phyloP scores from a whole-genome alignment of 2,329 filamentous ascomycete genomes.

The Pestalotiopsis sp. region DNA sequence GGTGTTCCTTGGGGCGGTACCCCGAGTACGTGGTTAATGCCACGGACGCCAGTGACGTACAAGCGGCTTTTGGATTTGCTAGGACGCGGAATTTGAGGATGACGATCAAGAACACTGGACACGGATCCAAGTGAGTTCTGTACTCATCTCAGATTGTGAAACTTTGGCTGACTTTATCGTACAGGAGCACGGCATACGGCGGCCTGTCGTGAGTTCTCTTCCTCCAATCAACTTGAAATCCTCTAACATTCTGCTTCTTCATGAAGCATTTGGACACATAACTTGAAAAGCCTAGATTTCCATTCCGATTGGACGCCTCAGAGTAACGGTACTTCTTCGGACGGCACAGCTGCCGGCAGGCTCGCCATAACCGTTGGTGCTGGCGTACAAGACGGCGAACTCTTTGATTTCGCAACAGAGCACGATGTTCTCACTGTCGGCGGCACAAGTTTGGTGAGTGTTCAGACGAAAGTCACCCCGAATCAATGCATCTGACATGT shows the following conservation, averaged over 20 bases:
- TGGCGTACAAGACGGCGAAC: not conserved
- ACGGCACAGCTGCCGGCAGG: not conserved
- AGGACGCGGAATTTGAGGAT: conserved; percentile 38
- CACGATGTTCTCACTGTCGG: not conserved
- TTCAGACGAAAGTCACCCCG: not conserved
- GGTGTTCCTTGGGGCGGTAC: conserved; percentile 40
- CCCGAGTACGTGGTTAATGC: conserved; percentile 42
- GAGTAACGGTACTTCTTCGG: not conserved
- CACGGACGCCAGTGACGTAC: conserved; percentile 37
- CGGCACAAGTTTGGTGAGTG: not conserved
- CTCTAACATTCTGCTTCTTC: not conserved
- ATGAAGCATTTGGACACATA: not conserved
- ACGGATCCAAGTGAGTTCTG: conserved; percentile 45
- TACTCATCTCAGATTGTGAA: not conserved
- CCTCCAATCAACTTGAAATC: accelerated
- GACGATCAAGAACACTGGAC: conserved; percentile 47
- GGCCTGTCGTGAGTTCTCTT: not conserved
- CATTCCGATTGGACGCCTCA: not conserved
- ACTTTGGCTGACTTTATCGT: no score
- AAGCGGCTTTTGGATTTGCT: conserved; percentile 43
- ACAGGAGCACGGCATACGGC: conserved; percentile 19
- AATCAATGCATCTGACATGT: not conserved
- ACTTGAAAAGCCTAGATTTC: not conserved
- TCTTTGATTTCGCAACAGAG: not conserved
- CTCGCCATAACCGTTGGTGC: not conserved